Evolutionary conservation across 2,329 filamentous ascomycete genomes (phyloP).

Genomic region (Graphiopsis chlorocephala): DNA sequence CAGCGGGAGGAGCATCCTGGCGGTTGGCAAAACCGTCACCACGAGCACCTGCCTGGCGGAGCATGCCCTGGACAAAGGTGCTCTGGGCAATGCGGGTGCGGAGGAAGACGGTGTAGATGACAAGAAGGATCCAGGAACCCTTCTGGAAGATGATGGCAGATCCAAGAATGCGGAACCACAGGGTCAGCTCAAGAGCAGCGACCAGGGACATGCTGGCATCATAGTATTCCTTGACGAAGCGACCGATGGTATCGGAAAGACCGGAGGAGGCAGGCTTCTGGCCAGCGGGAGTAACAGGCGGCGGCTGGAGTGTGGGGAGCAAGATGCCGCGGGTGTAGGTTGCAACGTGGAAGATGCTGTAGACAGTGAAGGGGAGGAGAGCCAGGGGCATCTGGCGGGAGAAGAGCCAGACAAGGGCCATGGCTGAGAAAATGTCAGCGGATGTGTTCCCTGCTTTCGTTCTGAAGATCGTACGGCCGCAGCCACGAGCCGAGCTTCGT

Average conservation of each 20-base stretch:
- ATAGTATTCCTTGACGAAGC: slow-evolving; percentile 97
- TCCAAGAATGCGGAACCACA: slow-evolving; percentile 79
- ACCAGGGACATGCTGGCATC: slow-evolving; percentile 94
- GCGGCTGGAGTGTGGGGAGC: slow-evolving; percentile 78
- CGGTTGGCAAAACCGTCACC: slow-evolving; percentile 79
- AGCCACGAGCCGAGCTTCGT: neutral
- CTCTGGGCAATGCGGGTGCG: slow-evolving; percentile 88
- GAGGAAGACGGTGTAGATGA: slow-evolving; percentile 86
- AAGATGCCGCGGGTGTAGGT: slow-evolving; percentile 94
- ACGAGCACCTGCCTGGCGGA: slow-evolving; percentile 68
- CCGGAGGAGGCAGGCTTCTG: slow-evolving; percentile 60
- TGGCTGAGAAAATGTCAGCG: slow-evolving; percentile 54
- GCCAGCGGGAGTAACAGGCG: slow-evolving; percentile 51
- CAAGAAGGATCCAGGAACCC: slow-evolving; percentile 84
- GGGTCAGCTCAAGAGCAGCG: slow-evolving; percentile 77
- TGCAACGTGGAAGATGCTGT: slow-evolving; percentile 97
- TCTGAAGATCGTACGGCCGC: neutral
- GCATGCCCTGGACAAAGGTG: slow-evolving; percentile 82
- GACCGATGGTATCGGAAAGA: slow-evolving; percentile 77
- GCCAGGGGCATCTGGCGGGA: slow-evolving; percentile 85
- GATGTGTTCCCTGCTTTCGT: neutral
- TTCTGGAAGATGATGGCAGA: slow-evolving; percentile 84
- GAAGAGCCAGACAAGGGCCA: slow-evolving; percentile 95
- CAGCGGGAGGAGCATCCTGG: slow-evolving; percentile 79
- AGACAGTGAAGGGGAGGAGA: slow-evolving; percentile 90